These are phyloP conservation scores for Candida xiaguanensis DNA, from an alignment of 805 yeast genomes.

Conservation along the genomic window DNA sequence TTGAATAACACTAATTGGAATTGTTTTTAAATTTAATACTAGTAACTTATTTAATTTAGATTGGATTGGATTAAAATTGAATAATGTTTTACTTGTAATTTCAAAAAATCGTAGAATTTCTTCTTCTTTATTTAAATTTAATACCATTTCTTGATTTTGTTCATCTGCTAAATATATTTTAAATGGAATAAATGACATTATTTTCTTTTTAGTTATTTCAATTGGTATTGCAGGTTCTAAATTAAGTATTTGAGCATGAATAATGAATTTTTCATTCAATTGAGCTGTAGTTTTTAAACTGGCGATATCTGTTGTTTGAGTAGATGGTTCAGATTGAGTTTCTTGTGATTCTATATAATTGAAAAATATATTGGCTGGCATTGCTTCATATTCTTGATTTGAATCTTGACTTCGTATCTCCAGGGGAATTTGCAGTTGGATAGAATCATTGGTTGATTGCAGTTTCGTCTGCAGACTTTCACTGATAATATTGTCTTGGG, in stretches of 20 bases:
- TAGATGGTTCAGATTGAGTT: neutral
- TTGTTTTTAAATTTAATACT: slow-evolving; percentile 2
- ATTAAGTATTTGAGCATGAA: neutral
- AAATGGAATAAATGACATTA: slow-evolving; percentile 21
- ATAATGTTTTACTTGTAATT: slow-evolving; percentile 4
- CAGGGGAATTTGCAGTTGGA: no score
- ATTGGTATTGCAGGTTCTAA: neutral
- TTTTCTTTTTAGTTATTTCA: slow-evolving; percentile 16
- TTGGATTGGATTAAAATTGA: slow-evolving; percentile 9
- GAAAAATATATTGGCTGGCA: no score
- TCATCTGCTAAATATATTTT: slow-evolving; percentile 17
- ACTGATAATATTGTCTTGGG: no score
- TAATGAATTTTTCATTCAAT: neutral
- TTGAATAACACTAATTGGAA: neutral
- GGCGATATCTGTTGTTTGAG: neutral
- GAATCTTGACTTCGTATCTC: no score
- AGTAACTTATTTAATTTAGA: slow-evolving; percentile 7
- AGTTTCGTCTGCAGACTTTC: no score
- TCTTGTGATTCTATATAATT: neutral
- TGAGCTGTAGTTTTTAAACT: neutral
- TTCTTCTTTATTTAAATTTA: slow-evolving; percentile 20
- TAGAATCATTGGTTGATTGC: no score
- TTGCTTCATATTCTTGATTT: no score
- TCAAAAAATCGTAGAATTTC: slow-evolving; percentile 26
- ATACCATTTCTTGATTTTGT: slow-evolving; percentile 6